These are phyloP conservation scores for Macrophomina phaseolina DNA, from an alignment of 2,329 filamentous ascomycete species.

Conservation along the genomic window DNA sequence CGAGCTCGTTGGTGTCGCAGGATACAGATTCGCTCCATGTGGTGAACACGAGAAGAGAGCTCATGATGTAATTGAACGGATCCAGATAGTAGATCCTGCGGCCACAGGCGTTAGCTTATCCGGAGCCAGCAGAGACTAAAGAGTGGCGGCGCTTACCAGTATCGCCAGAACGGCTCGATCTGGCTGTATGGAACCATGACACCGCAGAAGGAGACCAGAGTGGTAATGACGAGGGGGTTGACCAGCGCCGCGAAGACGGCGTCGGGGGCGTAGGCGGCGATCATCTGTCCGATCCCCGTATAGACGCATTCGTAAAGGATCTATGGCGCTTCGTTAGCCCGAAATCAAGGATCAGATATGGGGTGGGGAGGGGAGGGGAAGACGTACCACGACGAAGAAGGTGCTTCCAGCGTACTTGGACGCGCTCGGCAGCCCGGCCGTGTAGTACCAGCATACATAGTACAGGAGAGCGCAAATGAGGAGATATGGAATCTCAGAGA, in stretches of 20 bases:
- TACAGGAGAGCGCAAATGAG: conserved; percentile 67
- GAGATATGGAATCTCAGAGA: conserved; percentile 73
- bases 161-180: conserved; percentile 56
- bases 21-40: conserved; percentile 69
- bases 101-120: too few relatives aligned
- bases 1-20: conserved; percentile 73
- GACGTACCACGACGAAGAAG: too few relatives aligned
- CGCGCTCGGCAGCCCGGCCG: conserved; percentile 69
- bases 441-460: conserved; percentile 74
- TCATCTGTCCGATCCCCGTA: background rate
- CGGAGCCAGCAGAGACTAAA: too few relatives aligned
- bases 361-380: too few relatives aligned
- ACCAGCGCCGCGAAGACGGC: conserved; percentile 58
- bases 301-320: conserved; percentile 63
- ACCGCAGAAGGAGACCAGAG: conserved; percentile 71
- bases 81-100: conserved; percentile 70
- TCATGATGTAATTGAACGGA: conserved; percentile 81
- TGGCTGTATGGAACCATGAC: conserved; percentile 71
- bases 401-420: too few relatives aligned
- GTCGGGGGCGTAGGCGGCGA: conserved; percentile 71
- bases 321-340: too few relatives aligned
- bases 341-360: too few relatives aligned
- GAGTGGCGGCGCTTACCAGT: conserved; percentile 59
- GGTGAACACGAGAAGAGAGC: conserved; percentile 71
- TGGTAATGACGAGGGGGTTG: background rate